These are phyloP conservation scores for Cymbopogon citratus DNA, from an alignment of 176 grass and related monocot species.

Conservation along the genomic window DNA sequence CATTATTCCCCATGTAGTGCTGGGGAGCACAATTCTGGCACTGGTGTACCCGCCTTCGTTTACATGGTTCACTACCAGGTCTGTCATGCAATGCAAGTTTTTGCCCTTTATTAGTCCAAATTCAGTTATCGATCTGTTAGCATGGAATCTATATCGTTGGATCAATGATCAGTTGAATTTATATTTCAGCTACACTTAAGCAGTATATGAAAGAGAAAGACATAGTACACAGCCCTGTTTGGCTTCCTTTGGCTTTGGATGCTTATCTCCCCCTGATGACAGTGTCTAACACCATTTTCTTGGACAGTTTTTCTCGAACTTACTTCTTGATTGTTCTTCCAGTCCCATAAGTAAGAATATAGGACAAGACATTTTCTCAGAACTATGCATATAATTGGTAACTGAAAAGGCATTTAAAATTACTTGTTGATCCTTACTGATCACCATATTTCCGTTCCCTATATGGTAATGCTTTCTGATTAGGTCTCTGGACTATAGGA, in stretches of 20 bases:
- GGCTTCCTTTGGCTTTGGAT: neutral
- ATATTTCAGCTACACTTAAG: conserved; percentile 5
- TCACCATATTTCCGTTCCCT: neutral
- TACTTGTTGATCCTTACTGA: neutral
- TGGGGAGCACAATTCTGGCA: conserved; percentile 82
- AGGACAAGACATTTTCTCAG: neutral
- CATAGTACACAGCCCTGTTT: neutral
- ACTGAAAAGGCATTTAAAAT: neutral
- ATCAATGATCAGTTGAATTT: neutral
- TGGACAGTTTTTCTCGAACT: neutral
- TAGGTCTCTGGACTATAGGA: neutral
- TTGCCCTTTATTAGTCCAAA: neutral
- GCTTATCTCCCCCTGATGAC: neutral
- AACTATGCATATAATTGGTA: neutral
- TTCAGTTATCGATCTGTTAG: conserved; percentile 1
- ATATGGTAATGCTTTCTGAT: neutral
- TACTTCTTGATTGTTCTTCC: neutral
- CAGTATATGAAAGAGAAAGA: neutral
- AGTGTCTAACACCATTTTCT: neutral
- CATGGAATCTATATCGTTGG: neutral
- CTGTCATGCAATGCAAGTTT: neutral
- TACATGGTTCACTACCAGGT: conserved; percentile 97
- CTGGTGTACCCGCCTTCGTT: conserved; percentile 89
- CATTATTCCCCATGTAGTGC: conserved; percentile 79
- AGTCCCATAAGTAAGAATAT: neutral